Percentiles rank a stretch among this genome's conserved stretches.
These are phyloP conservation scores for Aspergillus novoparasiticus DNA, from an alignment of 2,329 filamentous ascomycete genomes.

Conservation along the genomic window DNA sequence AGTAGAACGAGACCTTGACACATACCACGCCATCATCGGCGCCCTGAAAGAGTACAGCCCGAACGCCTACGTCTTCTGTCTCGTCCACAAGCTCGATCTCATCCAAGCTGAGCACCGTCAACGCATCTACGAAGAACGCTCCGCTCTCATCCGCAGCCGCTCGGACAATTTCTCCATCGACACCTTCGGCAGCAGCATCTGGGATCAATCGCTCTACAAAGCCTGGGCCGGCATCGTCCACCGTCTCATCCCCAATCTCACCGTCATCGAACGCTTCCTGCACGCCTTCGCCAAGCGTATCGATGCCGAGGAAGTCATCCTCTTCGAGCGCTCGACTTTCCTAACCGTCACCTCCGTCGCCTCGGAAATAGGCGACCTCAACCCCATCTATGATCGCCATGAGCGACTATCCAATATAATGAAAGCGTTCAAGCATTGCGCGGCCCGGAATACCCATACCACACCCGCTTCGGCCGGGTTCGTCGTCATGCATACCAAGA, in stretches of 20 bases:
- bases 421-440: slow-evolving; percentile 92
- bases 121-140: slow-evolving; percentile 80
- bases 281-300: slow-evolving; percentile 80
- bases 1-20: slow-evolving; percentile 88
- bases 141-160: slow-evolving; percentile 73
- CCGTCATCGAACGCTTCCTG: slow-evolving; percentile 84
- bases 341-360: slow-evolving; percentile 93
- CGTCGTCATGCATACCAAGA: slow-evolving; percentile 52
- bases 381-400: slow-evolving; percentile 89
- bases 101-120: slow-evolving; percentile 79
- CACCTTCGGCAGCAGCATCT: slow-evolving; percentile 94
- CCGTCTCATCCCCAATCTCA: slow-evolving; percentile 91
- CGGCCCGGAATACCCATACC: slow-evolving; percentile 49
- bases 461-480: slow-evolving; percentile 47
- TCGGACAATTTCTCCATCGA: slow-evolving; percentile 74
- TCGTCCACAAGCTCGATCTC: slow-evolving; percentile 99
- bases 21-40: slow-evolving; percentile 86
- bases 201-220: slow-evolving; percentile 97
- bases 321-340: slow-evolving; percentile 96
- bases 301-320: slow-evolving; percentile 87
- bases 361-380: slow-evolving; percentile 70
- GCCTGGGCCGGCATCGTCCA: slow-evolving; percentile 99
- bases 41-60: slow-evolving; percentile 85
- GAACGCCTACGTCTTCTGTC: slow-evolving; percentile 81
- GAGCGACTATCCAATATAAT: slow-evolving; percentile 96